A percentile compares a stretch with the other conserved stretches of the same genome.
phyloP scores from a whole-genome alignment of 2,329 filamentous ascomycete genomes.

The Truncatella angustata region DNA sequence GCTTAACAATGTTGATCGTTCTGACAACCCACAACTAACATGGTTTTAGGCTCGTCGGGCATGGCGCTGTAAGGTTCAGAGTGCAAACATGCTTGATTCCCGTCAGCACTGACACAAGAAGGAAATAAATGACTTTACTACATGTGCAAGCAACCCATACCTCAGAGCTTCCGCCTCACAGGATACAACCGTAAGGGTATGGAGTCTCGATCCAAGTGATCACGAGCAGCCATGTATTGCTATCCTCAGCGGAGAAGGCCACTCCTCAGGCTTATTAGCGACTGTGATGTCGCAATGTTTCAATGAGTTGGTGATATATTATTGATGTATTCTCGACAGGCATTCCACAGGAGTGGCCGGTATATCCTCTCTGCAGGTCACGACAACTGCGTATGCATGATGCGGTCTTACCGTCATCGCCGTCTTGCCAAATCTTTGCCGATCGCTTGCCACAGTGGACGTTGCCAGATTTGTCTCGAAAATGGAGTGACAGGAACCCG shows the following conservation, averaged over 20 bases:
- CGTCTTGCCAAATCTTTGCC: background rate
- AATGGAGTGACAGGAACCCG: slow-evolving; percentile 44
- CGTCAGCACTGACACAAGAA: slow-evolving; percentile 27
- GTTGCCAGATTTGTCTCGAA: slow-evolving; percentile 59
- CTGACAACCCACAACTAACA: too few relatives aligned
- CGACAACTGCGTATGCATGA: slow-evolving; percentile 71
- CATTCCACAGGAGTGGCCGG: slow-evolving; percentile 68
- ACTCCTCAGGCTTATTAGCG: slow-evolving; percentile 65
- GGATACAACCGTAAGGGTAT: slow-evolving; percentile 73
- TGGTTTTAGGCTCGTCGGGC: too few relatives aligned
- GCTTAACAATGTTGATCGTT: too few relatives aligned
- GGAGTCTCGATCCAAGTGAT: slow-evolving; percentile 69
- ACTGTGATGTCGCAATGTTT: slow-evolving; percentile 44
- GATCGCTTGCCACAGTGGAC: slow-evolving; percentile 55
- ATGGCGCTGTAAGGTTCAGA: slow-evolving; percentile 64
- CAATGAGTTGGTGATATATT: background rate
- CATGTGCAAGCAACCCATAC: slow-evolving; percentile 64
- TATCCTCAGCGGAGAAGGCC: slow-evolving; percentile 71
- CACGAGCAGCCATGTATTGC: slow-evolving; percentile 65
- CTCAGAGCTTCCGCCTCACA: slow-evolving; percentile 73
- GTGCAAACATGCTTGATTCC: background rate
- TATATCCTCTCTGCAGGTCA: slow-evolving; percentile 74
- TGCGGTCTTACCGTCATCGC: slow-evolving; percentile 39
- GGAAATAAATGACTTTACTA: slow-evolving; percentile 72
- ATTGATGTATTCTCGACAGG: slow-evolving; percentile 37